Base-by-base conservation (phyloP, 352 stramenopile species). In the Phytophthora vignae region DNA sequence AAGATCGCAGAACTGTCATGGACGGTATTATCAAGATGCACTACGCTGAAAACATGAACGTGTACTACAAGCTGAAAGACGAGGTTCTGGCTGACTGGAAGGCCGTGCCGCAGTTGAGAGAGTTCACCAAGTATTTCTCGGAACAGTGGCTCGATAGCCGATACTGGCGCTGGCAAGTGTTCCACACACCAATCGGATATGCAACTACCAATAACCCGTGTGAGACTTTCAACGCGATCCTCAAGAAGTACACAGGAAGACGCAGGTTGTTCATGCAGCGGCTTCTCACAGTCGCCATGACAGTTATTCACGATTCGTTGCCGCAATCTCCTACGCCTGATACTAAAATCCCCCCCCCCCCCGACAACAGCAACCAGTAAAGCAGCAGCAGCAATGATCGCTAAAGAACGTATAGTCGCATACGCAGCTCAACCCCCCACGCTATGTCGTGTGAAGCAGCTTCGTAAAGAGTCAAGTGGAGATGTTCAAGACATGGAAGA, bases 131-230 rank as follows among this genome's bases (percentile, higher is more conserved):
- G 19, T 9, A 48, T 58, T 31, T 69, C 53, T 27, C 50, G 31
- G 36, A 49, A 2, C 42, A 62, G 21, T 63, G 62, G 19, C 10
- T 63, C 1, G 31, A 17, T 9, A 15, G 62, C 11, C 9, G 42
- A 9, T 69, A 63, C 19, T 69, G 54, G 54, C n/a, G 62, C 1
- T 69, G 62, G 31, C 21, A 69, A 27, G n/a, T 29, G 8, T 58
- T 64, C 14, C 63, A 64, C n/a, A 57, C 49, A 0, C 48, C 27
- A 1, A 31, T 2, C 2, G 22, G 49, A 1, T 53, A 53, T 19
- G 46, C 46, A 7, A 8, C 46, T 15, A 53, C 46, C 1, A 52
- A 52, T 15, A 52, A 52, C 44, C 46, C 46, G 5, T 53, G 46
- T 2, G 46, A 29, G 2, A 53, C 46, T 10, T 29, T 53, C 12